Evolutionary conservation across 1,139 yeast genomes (phyloP).

Genomic region (Debaryomycetaceae sp.): DNA sequence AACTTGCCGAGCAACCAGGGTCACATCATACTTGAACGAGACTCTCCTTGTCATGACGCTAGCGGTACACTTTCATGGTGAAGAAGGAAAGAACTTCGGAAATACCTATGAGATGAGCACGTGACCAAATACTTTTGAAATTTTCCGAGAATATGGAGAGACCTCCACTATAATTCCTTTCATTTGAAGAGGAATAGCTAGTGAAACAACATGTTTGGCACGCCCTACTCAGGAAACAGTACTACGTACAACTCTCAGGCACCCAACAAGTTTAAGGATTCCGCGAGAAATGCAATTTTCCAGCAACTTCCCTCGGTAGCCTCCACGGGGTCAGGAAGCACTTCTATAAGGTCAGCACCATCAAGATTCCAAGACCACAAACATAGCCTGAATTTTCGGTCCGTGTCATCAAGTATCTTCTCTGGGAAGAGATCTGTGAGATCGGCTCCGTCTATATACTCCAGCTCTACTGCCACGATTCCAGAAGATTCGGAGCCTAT

Average conservation of each 20-base stretch:
- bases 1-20: too few species aligned
- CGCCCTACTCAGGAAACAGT: constrained; percentile 29
- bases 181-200: neutral
- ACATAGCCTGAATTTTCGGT: constrained; percentile 16
- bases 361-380: constrained; percentile 18
- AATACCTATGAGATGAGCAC: neutral
- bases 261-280: constrained; percentile 44
- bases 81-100: neutral
- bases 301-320: constrained; percentile 39
- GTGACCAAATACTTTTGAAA: neutral
- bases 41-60: too few species aligned
- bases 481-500: constrained; percentile 48
- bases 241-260: constrained; percentile 16
- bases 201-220: constrained; percentile 31
- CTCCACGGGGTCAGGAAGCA: constrained; percentile 18
- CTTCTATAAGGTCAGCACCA: constrained; percentile 34
- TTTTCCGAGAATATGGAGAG: neutral
- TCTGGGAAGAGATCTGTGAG: constrained; percentile 39
- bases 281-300: constrained; percentile 46
- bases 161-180: neutral
- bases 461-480: constrained; percentile 43
- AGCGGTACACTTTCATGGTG: too few species aligned
- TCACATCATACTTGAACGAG: too few species aligned
- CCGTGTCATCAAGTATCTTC: constrained; percentile 32
- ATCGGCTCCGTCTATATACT: constrained; percentile 43